These are phyloP conservation scores for Epichloe bromicola DNA, from an alignment of 2,329 filamentous ascomycete species.

Conservation along the genomic window DNA sequence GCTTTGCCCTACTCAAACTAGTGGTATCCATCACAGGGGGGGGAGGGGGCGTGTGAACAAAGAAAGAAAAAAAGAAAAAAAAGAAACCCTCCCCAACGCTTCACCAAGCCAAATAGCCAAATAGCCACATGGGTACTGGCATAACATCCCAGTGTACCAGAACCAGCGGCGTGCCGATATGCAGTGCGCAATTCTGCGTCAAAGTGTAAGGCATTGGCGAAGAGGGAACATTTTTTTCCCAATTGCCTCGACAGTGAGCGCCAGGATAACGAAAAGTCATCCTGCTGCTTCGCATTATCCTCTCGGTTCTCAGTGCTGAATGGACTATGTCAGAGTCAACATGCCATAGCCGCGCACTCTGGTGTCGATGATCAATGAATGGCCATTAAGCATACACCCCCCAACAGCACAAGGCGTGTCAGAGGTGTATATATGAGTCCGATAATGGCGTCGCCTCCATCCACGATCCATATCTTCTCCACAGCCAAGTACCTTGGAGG, in stretches of 20 bases:
- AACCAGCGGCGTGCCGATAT: too few relatives aligned
- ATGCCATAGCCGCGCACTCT: not conserved
- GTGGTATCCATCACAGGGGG: not conserved
- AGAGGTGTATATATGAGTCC: not conserved
- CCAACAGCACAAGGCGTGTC: not conserved
- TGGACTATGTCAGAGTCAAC: not conserved
- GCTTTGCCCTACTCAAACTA: slow-evolving; percentile 4
- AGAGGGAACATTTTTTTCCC: not conserved
- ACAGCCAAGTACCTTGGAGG: slow-evolving; percentile 7
- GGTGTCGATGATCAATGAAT: not conserved
- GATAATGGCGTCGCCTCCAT: slow-evolving; percentile 4
- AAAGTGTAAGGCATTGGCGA: not conserved
- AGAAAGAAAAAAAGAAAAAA: not conserved
- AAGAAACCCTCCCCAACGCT: not conserved
- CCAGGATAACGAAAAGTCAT: too few relatives aligned
- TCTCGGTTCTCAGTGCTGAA: not conserved
- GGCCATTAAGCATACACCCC: slow-evolving; percentile 3
- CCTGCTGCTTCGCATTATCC: too few relatives aligned
- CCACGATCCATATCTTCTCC: slow-evolving; percentile 8
- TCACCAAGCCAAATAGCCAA: too few relatives aligned
- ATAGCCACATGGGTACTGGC: too few relatives aligned
- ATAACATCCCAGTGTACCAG: too few relatives aligned
- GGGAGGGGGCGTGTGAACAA: slow-evolving; percentile 1
- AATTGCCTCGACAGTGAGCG: too few relatives aligned
- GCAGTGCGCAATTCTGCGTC: too few relatives aligned